Evolutionary conservation across 1,139 yeast genomes (phyloP), one percentile per base, ranked within the genome.

Genomic region (Saccharomyces uvarum): DNA sequence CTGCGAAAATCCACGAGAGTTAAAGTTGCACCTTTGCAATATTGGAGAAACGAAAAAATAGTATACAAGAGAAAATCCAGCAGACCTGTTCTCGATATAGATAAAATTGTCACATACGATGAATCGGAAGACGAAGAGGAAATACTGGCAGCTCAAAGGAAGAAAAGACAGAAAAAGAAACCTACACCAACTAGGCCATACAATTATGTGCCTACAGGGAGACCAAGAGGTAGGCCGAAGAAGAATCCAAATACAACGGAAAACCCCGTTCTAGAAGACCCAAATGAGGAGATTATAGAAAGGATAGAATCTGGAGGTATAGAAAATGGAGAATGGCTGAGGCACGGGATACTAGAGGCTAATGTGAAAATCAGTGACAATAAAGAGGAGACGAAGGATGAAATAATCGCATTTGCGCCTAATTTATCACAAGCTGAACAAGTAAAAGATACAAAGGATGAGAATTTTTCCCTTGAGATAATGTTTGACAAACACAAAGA

Each of bases 41-140:
- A 78, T 67, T 89, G 97, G 97, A 80, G 88, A 68, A 87, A 86
- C 65, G 97, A 90, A 69, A 76, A 83, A 57, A 79, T 86, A 42
- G 80, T 87, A 1, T 88, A 86, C 64, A 78, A 84, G 61, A 74
- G 73, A 61, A 81, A 77, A 51, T 69, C 74, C 26, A 72, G 74
- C 13, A 75, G 74, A 16, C 82, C 84, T 2, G 75, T 84, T n/a
- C 82, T 83, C 56, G 81, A 81, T 53, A 78, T 85, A 29, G 77
- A 79, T 55, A 82, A 80, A 60, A 81, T 85, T 49, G 77, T 83
- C 13, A 82, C 80, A 0, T 67, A 63, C 54, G 71, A 71, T 48
- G 64, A 57, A 56, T 60, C 60, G 13, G 68, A 64, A 13, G 65
- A 63, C 13, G 69, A 68, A n/a, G 67, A 70, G 44, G 72, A 68